Evolutionary conservation across 306 rosid species (phyloP).

Genomic region (Clitoria ternatea): DNA sequence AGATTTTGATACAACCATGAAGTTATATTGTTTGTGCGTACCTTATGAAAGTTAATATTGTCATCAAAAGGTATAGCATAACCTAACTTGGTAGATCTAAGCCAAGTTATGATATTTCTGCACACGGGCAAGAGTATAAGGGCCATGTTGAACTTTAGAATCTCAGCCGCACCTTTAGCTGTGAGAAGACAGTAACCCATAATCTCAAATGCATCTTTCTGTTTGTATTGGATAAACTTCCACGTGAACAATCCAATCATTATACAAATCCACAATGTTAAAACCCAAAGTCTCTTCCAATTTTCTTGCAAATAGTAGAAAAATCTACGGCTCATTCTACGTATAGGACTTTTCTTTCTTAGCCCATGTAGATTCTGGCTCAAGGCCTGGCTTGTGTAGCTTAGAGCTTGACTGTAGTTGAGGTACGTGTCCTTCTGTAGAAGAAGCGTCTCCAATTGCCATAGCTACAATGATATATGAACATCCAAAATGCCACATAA

Average conservation of each 20-base stretch:
- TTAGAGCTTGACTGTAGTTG: conserved; percentile 94
- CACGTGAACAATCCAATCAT: conserved; percentile 80
- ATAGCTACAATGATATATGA: conserved; percentile 55
- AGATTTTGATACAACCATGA: not conserved
- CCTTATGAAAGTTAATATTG: conserved; percentile 99
- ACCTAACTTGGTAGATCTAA: conserved; percentile 72
- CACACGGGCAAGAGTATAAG: conserved; percentile 85
- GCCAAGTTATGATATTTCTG: conserved; percentile 93
- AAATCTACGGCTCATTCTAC: conserved; percentile 58
- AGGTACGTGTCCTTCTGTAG: conserved; percentile 94
- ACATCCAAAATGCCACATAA: conserved; percentile 25
- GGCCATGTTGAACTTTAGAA: conserved; percentile 96
- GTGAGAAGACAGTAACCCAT: conserved; percentile 91
- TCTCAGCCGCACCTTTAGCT: conserved; percentile 93
- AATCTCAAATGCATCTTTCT: conserved; percentile 46
- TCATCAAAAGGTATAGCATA: conserved; percentile 81
- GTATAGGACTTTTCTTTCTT: conserved; percentile 64
- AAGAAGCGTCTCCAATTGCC: conserved; percentile 96
- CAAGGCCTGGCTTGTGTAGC: conserved; percentile 97
- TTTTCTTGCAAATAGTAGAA: conserved; percentile 84
- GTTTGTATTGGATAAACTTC: conserved; percentile 80
- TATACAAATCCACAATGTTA: conserved; percentile 63
- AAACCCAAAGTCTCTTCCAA: conserved; percentile 91
- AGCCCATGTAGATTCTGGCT: conserved; percentile 97
- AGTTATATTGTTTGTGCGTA: too few relatives aligned